Conservation (phyloP, 495 filamentous ascomycete genomes). For the Apiosordaria backusii region DNA sequence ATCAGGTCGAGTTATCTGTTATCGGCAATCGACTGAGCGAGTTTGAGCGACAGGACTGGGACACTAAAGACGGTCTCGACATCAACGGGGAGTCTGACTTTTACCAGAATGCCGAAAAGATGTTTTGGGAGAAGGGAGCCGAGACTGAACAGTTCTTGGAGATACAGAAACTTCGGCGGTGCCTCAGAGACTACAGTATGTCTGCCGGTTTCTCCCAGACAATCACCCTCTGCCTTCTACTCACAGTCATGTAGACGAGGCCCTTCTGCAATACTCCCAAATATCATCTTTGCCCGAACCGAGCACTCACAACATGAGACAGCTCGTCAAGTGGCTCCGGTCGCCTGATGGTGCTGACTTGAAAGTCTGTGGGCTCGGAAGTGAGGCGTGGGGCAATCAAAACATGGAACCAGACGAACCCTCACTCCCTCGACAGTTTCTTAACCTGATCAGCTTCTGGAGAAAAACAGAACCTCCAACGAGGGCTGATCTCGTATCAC, state of each 20-base stretch:
- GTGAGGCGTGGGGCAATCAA: not conserved
- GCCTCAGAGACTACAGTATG: not conserved
- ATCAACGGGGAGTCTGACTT: not conserved
- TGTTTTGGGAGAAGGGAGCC: too few relatives aligned
- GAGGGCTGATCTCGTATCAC: conserved; percentile 5
- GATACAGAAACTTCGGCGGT: not conserved
- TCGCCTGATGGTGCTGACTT: not conserved
- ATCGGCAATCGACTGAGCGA: conserved; percentile 11
- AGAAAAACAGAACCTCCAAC: not conserved
- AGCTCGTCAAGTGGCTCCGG: conserved; percentile 12
- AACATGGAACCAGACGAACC: not conserved
- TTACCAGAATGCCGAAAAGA: not conserved
- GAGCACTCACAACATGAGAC: conserved; percentile 9
- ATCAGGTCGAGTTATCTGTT: conserved; percentile 22
- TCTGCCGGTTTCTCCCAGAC: not conserved
- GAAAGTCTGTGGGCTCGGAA: not conserved
- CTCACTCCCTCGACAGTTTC: too few relatives aligned
- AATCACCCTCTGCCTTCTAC: not conserved
- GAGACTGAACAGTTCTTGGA: not conserved
- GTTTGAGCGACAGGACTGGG: not conserved
- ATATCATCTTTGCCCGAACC: conserved; percentile 18
- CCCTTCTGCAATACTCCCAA: conserved; percentile 17
- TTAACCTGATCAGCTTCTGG: not conserved
- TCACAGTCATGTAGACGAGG: conserved; percentile 10
- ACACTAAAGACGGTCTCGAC: not conserved